These are phyloP conservation scores for Picea sitchensis DNA, from an alignment of 75 land plant species.

Conservation along the genomic window DNA sequence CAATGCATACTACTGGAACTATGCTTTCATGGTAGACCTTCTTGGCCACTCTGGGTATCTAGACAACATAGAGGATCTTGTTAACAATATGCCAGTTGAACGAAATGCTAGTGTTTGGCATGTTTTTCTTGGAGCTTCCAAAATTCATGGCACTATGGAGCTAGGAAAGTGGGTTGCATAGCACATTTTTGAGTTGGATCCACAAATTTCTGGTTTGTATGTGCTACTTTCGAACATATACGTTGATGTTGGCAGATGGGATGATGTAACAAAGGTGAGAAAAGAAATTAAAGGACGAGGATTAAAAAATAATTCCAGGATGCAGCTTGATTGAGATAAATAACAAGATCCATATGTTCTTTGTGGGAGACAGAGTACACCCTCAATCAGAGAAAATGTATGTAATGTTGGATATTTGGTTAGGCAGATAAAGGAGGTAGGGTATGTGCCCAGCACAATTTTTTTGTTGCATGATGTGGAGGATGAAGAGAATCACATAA, in stretches of 20 bases:
- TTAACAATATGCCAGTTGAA: no score
- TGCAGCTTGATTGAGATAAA: constrained; percentile 25
- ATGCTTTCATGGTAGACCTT: no score
- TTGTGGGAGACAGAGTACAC: constrained; percentile 1
- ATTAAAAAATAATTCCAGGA: constrained; percentile 13
- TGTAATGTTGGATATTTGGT: constrained; percentile 1
- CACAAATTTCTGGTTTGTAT: no score
- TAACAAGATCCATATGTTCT: constrained; percentile 5
- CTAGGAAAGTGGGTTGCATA: no score
- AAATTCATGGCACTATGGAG: no score
- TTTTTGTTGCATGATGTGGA: constrained; percentile 7
- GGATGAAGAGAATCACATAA: neutral
- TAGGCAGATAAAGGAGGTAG: neutral
- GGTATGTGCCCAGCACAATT: constrained; percentile 7
- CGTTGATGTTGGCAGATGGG: constrained; percentile 17
- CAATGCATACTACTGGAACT: no score
- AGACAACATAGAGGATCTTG: no score
- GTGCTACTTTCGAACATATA: constrained; percentile 20
- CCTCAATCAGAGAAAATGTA: neutral
- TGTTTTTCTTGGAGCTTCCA: no score
- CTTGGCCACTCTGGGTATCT: no score
- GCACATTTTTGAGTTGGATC: no score
- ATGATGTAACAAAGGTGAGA: constrained; percentile 12
- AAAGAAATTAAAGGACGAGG: neutral
- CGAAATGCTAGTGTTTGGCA: no score